Base-by-base conservation (phyloP, 2,329 filamentous ascomycete genomes). In the Ceratocystis diversiconidia region DNA sequence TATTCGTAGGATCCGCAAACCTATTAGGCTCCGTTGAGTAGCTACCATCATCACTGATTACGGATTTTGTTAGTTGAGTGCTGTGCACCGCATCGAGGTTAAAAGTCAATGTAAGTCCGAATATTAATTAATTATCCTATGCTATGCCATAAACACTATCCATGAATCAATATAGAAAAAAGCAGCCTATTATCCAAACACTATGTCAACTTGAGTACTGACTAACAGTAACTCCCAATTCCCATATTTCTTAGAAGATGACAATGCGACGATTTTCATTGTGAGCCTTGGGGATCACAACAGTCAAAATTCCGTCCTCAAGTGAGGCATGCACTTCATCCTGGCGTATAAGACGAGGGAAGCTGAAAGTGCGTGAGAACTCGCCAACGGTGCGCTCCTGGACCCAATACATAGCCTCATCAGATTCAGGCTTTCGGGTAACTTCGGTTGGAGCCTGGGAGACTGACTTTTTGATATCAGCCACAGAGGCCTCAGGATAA, bases 331-430 rank as follows among this genome's bases (percentile, higher is more conserved):
- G 78, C 65, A 90, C 86, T 2, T 71, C 75, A 17, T 85, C 82
- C 70, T 83, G 80, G 71, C 88, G 83, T 68, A 90, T 80, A 32
- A 80, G 81, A 63, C 75, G 75, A 0, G 86, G 84, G 77, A 90
- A 89, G 73, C 77, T 82, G 77, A 89, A 89, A 67, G 79, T 82
- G 69, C 87, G 82, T 61, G 82, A 79, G 76, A 89, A 90, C 69
- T 85, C 80, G 73, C 86, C 86, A 66, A 86, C 76, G 68, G 79
- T 81, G 70, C 85, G 84, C 76, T 89, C 85, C 44, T 79, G 78
- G 68, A 85, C 77, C 89, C 88, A 92, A 80, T 85, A 92, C 75
- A 84, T 86, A 70, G 77, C 74, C 57, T 77, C 75, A 68, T 79
- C 76, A 61, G 70, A 70, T 4, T 73, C 70, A 25, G 41, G 22